Evolutionary conservation across 2,329 filamentous ascomycete species (phyloP).

Genomic region (Phialocephala subalpina): DNA sequence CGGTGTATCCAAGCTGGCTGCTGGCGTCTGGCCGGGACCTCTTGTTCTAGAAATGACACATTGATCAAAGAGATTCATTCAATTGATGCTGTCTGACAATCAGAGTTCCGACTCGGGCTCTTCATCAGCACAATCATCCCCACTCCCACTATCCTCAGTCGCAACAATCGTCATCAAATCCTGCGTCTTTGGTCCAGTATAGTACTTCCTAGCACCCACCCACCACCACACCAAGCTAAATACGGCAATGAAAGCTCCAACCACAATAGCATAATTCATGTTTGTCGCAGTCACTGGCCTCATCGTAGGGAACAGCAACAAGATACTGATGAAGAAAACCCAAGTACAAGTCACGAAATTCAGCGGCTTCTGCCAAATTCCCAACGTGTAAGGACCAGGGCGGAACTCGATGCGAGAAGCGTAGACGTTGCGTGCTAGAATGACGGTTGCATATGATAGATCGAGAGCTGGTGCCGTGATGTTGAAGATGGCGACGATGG

Average conservation of each 20-base stretch:
- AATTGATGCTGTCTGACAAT: neutral
- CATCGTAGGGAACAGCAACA: conserved; percentile 62
- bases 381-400: conserved; percentile 63
- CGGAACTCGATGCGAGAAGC: conserved; percentile 34
- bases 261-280: conserved; percentile 59
- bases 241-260: conserved; percentile 52
- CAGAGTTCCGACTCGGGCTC: neutral
- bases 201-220: conserved; percentile 49
- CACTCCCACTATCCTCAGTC: conserved; percentile 13
- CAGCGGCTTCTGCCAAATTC: conserved; percentile 60
- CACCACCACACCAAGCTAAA: conserved; percentile 61
- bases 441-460: conserved; percentile 65
- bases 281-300: conserved; percentile 56
- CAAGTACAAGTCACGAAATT: conserved; percentile 65
- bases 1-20: neutral
- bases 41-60: neutral
- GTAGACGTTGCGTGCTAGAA: conserved; percentile 53
- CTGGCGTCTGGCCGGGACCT: neutral
- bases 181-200: conserved; percentile 65
- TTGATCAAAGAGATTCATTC: neutral
- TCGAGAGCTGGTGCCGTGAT: conserved; percentile 61
- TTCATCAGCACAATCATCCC: conserved; percentile 10
- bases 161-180: conserved; percentile 47
- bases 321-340: conserved; percentile 68
- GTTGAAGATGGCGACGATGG: conserved; percentile 60